phyloP scores from a whole-genome alignment of 2,329 filamentous ascomycete genomes.

The Fusarium euwallaceae region DNA sequence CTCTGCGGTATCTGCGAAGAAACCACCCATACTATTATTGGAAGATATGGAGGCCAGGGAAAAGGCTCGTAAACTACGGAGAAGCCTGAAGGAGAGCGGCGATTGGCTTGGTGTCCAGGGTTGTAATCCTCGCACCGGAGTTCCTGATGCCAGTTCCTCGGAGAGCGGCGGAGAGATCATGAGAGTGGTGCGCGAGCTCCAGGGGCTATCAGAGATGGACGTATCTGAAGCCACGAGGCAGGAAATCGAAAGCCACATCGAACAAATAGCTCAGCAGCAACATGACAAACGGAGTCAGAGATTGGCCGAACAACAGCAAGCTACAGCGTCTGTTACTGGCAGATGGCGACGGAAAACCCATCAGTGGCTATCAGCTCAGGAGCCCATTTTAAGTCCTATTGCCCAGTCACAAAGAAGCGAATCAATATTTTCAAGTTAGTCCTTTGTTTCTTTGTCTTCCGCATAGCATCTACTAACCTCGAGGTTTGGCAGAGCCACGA shows the following conservation, averaged over 20 bases:
- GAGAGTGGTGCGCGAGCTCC: slow-evolving; percentile 50
- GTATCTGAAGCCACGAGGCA: slow-evolving; percentile 57
- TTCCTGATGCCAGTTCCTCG: slow-evolving; percentile 64
- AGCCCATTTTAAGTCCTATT: slow-evolving; percentile 64
- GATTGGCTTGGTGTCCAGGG: slow-evolving; percentile 72
- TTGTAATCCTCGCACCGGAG: slow-evolving; percentile 68
- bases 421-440: slow-evolving; percentile 44
- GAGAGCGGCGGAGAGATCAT: slow-evolving; percentile 58
- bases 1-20: background rate
- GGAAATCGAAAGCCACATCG: slow-evolving; percentile 61
- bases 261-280: slow-evolving; percentile 44
- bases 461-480: slow-evolving; percentile 20
- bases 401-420: slow-evolving; percentile 55
- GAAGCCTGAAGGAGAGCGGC: slow-evolving; percentile 65
- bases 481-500: background rate
- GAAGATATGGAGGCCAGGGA: slow-evolving; percentile 49
- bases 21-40: background rate
- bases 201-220: slow-evolving; percentile 51
- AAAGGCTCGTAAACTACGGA: slow-evolving; percentile 54
- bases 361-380: slow-evolving; percentile 66
- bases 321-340: slow-evolving; percentile 48
- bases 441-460: slow-evolving; percentile 24
- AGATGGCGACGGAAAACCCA: slow-evolving; percentile 61
- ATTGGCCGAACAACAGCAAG: slow-evolving; percentile 52
- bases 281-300: slow-evolving; percentile 60